Percentiles rank a stretch among this genome's conserved stretches.
Evolutionary conservation across 768 basidiomycete genomes (phyloP).

Genomic region (Pleurotus citrinopileatus): DNA sequence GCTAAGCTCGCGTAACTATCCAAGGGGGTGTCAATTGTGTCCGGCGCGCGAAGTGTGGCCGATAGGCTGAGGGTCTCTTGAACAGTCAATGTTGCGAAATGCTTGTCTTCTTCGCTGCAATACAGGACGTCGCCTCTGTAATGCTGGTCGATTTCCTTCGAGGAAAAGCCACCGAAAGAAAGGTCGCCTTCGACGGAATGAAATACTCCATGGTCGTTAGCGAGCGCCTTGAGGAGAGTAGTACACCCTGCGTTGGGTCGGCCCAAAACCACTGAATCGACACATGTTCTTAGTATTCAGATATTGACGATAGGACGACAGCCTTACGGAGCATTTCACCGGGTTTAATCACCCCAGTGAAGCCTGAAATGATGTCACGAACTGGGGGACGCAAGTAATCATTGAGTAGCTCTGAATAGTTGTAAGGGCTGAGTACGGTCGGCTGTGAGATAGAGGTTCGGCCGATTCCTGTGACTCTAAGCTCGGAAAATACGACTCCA

Average conservation of each 20-base stretch:
- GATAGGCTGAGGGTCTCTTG: slow-evolving; percentile 73
- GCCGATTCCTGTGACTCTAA: slow-evolving; percentile 60
- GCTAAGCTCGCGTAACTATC: slow-evolving; percentile 39
- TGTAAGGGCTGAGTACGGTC: slow-evolving; percentile 54
- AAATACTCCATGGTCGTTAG: slow-evolving; percentile 73
- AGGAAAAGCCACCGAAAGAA: slow-evolving; percentile 71
- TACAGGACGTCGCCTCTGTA: slow-evolving; percentile 82
- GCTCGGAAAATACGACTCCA: slow-evolving; percentile 57
- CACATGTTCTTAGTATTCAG: neutral
- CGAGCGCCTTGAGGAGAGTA: slow-evolving; percentile 77
- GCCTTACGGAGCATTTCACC: slow-evolving; percentile 76
- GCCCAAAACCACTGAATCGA: slow-evolving; percentile 69
- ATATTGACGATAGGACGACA: slow-evolving; percentile 14
- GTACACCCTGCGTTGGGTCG: slow-evolving; percentile 84
- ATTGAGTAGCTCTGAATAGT: slow-evolving; percentile 40
- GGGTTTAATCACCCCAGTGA: slow-evolving; percentile 63
- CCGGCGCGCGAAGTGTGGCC: slow-evolving; percentile 65
- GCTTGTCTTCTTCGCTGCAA: slow-evolving; percentile 82
- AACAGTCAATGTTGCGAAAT: slow-evolving; percentile 83
- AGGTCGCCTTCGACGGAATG: slow-evolving; percentile 68
- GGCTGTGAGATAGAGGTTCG: slow-evolving; percentile 50
- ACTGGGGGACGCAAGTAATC: slow-evolving; percentile 56
- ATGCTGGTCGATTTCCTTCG: slow-evolving; percentile 56
- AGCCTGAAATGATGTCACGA: slow-evolving; percentile 57
- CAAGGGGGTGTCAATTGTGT: slow-evolving; percentile 44